Percentiles rank a stretch among this genome's conserved stretches.
Evolutionary conservation across 371 early-diverging fungal species (phyloP).

Genomic region (Nematocida ausubeli): DNA sequence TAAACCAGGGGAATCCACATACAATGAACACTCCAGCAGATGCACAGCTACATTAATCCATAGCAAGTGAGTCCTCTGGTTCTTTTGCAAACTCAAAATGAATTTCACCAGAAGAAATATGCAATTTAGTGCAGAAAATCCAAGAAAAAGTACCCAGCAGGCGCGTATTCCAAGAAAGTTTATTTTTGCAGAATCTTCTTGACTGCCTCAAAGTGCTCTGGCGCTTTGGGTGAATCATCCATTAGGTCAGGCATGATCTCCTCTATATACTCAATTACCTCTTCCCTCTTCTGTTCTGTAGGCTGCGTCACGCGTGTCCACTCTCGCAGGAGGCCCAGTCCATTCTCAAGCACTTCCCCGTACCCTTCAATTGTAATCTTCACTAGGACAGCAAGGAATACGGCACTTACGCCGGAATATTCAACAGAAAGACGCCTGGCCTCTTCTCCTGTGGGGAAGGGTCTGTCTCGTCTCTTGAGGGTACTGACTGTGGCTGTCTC

Average conservation of each 20-base stretch:
- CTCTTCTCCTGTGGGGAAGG: not conserved
- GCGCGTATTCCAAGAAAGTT: conserved; percentile 12
- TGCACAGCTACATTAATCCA: no score
- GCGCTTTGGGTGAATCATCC: conserved; percentile 46
- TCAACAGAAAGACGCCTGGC: conserved; percentile 4
- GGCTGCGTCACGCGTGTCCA: conserved; percentile 5
- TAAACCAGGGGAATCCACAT: no score
- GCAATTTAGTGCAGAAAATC: not conserved
- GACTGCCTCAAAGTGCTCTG: conserved; percentile 27
- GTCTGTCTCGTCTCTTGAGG: not conserved
- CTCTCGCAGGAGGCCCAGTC: conserved; percentile 20
- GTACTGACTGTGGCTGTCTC: conserved; percentile 2
- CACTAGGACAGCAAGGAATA: conserved; percentile 29
- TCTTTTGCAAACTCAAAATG: not conserved
- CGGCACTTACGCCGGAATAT: not conserved
- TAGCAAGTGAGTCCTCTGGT: no score
- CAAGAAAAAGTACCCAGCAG: no score
- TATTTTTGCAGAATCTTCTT: conserved; percentile 23
- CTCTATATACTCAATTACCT: conserved; percentile 39
- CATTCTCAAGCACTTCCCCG: conserved; percentile 6
- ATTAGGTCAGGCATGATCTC: conserved; percentile 35
- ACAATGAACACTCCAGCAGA: no score
- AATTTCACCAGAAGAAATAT: not conserved
- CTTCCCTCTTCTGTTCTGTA: conserved; percentile 14
- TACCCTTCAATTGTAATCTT: conserved; percentile 45